These are phyloP conservation scores for Colletotrichum sp. DNA, from an alignment of 2,329 filamentous ascomycete species.

Conservation along the genomic window DNA sequence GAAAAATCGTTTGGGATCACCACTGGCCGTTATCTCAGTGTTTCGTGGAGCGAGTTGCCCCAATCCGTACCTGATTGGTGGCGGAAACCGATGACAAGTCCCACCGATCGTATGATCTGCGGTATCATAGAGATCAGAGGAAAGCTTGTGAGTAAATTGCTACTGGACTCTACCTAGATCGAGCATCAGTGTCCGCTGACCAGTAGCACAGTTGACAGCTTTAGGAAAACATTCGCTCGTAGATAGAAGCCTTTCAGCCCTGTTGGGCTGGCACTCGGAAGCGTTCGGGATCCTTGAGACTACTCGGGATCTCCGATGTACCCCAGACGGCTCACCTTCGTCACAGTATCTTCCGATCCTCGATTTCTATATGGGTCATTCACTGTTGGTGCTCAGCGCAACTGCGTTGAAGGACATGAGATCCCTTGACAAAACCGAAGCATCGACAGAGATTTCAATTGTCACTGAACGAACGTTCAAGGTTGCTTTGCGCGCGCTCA, in stretches of 20 bases:
- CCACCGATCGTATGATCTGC: conserved; percentile 26
- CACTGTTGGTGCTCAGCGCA: conserved; percentile 28
- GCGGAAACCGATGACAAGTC: conserved; percentile 22
- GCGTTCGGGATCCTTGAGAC: conserved; percentile 13
- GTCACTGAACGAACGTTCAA: background rate
- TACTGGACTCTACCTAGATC: background rate
- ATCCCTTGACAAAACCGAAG: conserved; percentile 9
- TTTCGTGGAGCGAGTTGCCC: conserved; percentile 21
- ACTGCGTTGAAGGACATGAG: conserved; percentile 26
- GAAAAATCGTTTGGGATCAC: conserved; percentile 22
- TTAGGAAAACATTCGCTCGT: conserved; percentile 10
- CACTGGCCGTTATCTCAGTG: conserved; percentile 6
- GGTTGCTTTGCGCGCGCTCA: background rate
- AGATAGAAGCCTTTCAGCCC: conserved; percentile 18
- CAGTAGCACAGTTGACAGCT: background rate
- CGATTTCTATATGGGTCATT: conserved; percentile 28
- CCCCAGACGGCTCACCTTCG: background rate
- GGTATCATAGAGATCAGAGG: conserved; percentile 27
- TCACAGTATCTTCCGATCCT: conserved; percentile 20
- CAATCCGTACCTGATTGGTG: conserved; percentile 12
- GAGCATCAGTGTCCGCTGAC: background rate
- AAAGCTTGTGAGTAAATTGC: conserved; percentile 13
- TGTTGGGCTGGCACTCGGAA: conserved; percentile 25
- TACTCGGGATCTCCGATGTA: background rate
- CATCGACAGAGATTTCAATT: background rate